A percentile compares a stretch with the other conserved stretches of the same genome.
Evolutionary conservation across 2,329 filamentous ascomycete species (phyloP).

Genomic region (Alternaria sp.): DNA sequence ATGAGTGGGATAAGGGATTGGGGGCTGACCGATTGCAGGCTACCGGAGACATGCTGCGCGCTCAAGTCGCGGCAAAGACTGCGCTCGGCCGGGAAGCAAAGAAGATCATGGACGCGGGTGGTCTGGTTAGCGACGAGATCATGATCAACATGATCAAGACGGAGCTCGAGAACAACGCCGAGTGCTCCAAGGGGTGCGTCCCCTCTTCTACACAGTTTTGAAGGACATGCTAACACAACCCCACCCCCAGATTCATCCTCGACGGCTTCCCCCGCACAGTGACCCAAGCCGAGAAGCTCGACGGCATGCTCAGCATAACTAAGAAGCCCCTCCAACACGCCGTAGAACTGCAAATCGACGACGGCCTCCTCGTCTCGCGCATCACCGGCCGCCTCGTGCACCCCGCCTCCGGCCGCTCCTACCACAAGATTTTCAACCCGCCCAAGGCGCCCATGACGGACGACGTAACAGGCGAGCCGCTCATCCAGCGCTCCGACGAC

Average conservation of each 20-base stretch:
- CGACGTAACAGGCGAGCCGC: slow-evolving; percentile 93
- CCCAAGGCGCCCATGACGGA: slow-evolving; percentile 94
- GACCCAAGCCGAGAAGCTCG: slow-evolving; percentile 90
- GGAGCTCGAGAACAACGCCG: slow-evolving; percentile 89
- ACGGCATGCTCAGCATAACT: slow-evolving; percentile 82
- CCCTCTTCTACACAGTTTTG: not conserved
- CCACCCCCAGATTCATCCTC: slow-evolving; percentile 81
- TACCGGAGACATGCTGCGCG: slow-evolving; percentile 98
- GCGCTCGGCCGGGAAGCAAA: slow-evolving; percentile 92
- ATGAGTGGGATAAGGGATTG: not conserved
- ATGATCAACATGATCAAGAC: slow-evolving; percentile 99
- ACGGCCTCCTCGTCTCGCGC: slow-evolving; percentile 87
- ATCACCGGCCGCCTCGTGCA: slow-evolving; percentile 97
- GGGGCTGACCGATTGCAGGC: slow-evolving; percentile 64
- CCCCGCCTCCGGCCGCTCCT: slow-evolving; percentile 93
- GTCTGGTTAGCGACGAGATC: slow-evolving; percentile 97
- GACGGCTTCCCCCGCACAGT: slow-evolving; percentile 98
- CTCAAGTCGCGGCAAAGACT: slow-evolving; percentile 98
- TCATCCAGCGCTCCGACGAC: slow-evolving; percentile 96
- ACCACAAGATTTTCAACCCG: slow-evolving; percentile 99
- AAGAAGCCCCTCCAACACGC: slow-evolving; percentile 91
- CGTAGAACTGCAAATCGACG: slow-evolving; percentile 95
- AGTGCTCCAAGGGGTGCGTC: slow-evolving; percentile 91
- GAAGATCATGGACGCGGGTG: slow-evolving; percentile 99
- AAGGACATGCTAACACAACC: slow-evolving; percentile 1